A percentile compares a stretch with the other conserved stretches of the same genome.
Conservation (phyloP, 2,329 filamentous ascomycete genomes). For the Aspergillus unguis region DNA sequence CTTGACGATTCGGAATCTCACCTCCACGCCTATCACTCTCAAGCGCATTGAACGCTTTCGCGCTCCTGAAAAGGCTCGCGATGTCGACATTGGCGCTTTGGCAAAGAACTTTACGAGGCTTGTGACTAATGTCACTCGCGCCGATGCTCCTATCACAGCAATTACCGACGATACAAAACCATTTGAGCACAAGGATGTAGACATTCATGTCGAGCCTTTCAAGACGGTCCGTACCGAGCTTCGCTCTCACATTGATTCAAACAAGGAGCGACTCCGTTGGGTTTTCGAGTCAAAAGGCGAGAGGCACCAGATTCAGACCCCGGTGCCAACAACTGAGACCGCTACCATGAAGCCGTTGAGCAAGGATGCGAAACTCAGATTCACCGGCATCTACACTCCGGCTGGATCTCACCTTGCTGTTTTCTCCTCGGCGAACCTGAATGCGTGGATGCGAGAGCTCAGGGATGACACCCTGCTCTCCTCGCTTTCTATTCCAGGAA, state of each 20-base stretch:
- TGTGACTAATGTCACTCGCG: conserved; percentile 42
- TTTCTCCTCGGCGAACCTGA: conserved; percentile 66
- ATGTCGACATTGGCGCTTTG: conserved; percentile 38
- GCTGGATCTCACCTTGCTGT: conserved; percentile 56
- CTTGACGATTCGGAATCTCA: conserved; percentile 79
- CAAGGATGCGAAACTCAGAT: conserved; percentile 51
- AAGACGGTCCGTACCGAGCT: conserved; percentile 62
- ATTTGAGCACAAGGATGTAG: conserved; percentile 61
- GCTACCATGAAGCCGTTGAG: conserved; percentile 59
- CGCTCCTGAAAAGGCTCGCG: conserved; percentile 43
- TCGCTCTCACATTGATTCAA: conserved; percentile 53
- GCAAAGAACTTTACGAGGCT: conserved; percentile 48
- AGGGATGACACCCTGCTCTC: conserved; percentile 70
- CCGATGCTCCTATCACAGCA: conserved; percentile 45
- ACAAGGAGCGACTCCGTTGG: conserved; percentile 67
- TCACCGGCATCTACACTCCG: conserved; percentile 66
- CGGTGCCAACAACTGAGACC: conserved; percentile 59
- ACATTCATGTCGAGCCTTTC: conserved; percentile 66
- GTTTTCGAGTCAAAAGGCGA: conserved; percentile 65
- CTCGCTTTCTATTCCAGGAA: conserved; percentile 84
- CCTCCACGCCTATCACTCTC: conserved; percentile 68
- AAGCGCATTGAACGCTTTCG: conserved; percentile 71
- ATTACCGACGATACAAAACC: conserved; percentile 52
- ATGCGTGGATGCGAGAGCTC: conserved; percentile 78
- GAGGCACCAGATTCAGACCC: conserved; percentile 69